Percentiles rank a stretch among this genome's conserved stretches.
Conservation (phyloP, 352 stramenopile species). For the Saprolegnia diclina region DNA sequence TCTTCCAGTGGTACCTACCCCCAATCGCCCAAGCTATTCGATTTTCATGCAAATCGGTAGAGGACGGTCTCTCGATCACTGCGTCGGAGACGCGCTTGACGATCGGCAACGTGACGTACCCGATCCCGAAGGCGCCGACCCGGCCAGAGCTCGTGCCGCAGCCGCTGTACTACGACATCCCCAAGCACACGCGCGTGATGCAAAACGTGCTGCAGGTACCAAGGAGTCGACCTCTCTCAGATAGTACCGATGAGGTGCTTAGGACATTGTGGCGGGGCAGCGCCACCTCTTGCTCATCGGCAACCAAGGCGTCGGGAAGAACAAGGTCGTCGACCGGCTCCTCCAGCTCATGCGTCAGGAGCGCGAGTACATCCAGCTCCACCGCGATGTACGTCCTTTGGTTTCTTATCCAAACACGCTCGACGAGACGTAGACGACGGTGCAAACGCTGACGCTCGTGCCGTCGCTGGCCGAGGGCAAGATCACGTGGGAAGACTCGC, state of each 20-base stretch:
- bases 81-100: constrained; percentile 32
- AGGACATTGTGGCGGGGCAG: constrained; percentile 77
- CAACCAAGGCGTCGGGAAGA: constrained; percentile 95
- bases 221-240: neutral
- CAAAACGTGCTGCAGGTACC: constrained; percentile 67
- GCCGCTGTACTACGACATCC: constrained; percentile 87
- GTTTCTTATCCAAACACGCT: neutral
- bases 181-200: constrained; percentile 81
- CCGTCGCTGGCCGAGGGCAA: constrained; percentile 84
- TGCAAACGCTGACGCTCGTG: constrained; percentile 89
- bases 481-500: constrained; percentile 91
- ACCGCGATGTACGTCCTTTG: constrained; percentile 80
- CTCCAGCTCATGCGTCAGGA: constrained; percentile 89
- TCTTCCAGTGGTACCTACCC: too few species aligned
- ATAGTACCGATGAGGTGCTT: neutral
- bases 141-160: constrained; percentile 79
- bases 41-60: too few species aligned
- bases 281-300: constrained; percentile 91
- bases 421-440: constrained; percentile 65
- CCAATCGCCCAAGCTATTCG: neutral
- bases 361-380: constrained; percentile 96
- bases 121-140: constrained; percentile 41
- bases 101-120: constrained; percentile 61
- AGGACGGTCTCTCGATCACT: neutral
- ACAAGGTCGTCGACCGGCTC: constrained; percentile 90